Evolutionary conservation across 805 yeast genomes (phyloP).

Genomic region (Candida arabinofermentans): DNA sequence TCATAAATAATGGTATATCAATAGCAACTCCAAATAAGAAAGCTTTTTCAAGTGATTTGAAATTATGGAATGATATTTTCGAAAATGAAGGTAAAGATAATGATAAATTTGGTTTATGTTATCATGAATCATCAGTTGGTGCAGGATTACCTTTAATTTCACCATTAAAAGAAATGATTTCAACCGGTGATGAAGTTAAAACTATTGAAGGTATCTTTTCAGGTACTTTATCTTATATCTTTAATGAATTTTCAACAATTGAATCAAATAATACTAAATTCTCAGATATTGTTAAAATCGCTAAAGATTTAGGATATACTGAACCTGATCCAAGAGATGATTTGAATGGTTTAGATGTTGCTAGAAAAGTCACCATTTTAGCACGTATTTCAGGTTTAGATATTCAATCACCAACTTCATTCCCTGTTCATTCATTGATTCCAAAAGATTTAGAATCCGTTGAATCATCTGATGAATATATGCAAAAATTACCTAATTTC

Average conservation of each 20-base stretch:
- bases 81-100: constrained; percentile 45
- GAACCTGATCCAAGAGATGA: constrained; percentile 99
- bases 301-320: constrained; percentile 90
- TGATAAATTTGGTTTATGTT: constrained; percentile 69
- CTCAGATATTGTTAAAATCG: constrained; percentile 84
- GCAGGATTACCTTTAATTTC: constrained; percentile 96
- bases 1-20: constrained; percentile 75
- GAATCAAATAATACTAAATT: constrained; percentile 62
- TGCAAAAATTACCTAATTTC: constrained; percentile 75
- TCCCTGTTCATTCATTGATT: constrained; percentile 91
- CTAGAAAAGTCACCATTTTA: constrained; percentile 94
- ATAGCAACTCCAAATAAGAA: constrained; percentile 98
- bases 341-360: constrained; percentile 95
- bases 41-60: constrained; percentile 80
- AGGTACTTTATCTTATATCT: constrained; percentile 92
- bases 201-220: constrained; percentile 95
- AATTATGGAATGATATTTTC: constrained; percentile 75
- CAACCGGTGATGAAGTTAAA: constrained; percentile 89
- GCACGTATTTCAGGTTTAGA: constrained; percentile 88
- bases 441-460: constrained; percentile 81
- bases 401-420: constrained; percentile 83
- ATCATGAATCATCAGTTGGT: constrained; percentile 98
- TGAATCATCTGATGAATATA: constrained; percentile 69
- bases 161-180: constrained; percentile 80
- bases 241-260: constrained; percentile 84